These are phyloP conservation scores for Ophiobolus disseminans DNA, from an alignment of 2,329 filamentous ascomycete species.

Conservation along the genomic window DNA sequence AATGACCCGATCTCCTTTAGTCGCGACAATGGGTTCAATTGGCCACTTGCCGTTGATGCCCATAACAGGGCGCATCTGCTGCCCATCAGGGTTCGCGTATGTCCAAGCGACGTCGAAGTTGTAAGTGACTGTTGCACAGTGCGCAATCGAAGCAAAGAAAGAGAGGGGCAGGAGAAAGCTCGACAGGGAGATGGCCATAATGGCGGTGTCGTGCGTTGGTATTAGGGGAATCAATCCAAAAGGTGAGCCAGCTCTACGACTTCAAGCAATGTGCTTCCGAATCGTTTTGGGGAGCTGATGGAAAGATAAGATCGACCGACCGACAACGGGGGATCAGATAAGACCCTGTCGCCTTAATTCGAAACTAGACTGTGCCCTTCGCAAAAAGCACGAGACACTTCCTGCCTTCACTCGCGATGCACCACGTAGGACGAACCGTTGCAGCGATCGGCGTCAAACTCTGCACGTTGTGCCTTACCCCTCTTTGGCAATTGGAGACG, in stretches of 20 bases:
- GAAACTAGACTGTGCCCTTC: too few species aligned
- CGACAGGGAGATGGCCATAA: conserved; percentile 56
- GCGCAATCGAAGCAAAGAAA: conserved; percentile 29
- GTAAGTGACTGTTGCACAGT: conserved; percentile 51
- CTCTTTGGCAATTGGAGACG: conserved; percentile 4
- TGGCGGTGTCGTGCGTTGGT: too few species aligned
- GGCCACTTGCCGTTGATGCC: conserved; percentile 79
- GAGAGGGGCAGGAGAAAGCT: conserved; percentile 50
- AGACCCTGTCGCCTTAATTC: conserved; percentile 15
- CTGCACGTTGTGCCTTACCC: conserved; percentile 3
- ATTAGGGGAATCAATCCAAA: too few species aligned
- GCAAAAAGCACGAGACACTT: too few species aligned
- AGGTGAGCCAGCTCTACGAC: too few species aligned
- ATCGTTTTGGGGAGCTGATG: conserved; percentile 18
- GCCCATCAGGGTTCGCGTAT: conserved; percentile 62
- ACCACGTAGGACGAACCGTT: background rate
- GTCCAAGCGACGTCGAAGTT: conserved; percentile 64
- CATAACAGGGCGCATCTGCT: conserved; percentile 60
- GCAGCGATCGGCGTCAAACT: conserved; percentile 8
- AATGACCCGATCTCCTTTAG: conserved; percentile 74
- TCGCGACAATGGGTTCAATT: conserved; percentile 73
- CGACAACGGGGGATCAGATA: conserved; percentile 35
- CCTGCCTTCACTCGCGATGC: conserved; percentile 7
- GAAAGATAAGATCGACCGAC: conserved; percentile 32
- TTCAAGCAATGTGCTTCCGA: background rate